Base-by-base conservation (phyloP, 345 rosid species). In the Kernera saxatilis region DNA sequence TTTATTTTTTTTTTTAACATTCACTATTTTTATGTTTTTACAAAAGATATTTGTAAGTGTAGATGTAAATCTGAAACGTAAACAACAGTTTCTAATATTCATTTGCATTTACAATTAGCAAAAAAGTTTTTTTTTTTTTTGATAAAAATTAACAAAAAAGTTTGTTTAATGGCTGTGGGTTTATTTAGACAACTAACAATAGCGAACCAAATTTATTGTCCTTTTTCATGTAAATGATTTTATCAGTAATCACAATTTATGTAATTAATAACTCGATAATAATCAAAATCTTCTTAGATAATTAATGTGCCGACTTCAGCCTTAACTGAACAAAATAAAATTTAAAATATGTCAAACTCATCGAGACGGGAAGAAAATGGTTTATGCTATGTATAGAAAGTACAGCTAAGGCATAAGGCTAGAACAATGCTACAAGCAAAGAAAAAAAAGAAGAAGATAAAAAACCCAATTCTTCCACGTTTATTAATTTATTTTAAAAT, bases 251-350 rank as follows among this genome's bases (percentile, higher is more conserved):
- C 19, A 41, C 39, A 32, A 54, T 6, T 61, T n/a, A 11, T 18
- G 46, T 22, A 54, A 3, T 9, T 33, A 33, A 48, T 15, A 23
- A 26, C 17, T 36, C 59, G 8, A 48, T 46, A 19, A 8, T 46
- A 18, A n/a, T 26, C 6, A 70, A 32, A 45, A 36, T 26, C 40
- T 37, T 26, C 7, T 18, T 39, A 19, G 36, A 33, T 22, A 41
- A n/a, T n/a, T n/a, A 36, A 43, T 33, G 64, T 19, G 71, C 59
- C 59, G 59, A 73, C 71, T 73, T 73, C 43, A 62, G n/a, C 18
- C 65, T 64, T 25, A 64, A 33, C 17, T 55, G 33, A 37, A 64
- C 9, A 43, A 43, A 49, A 25, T 30, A 32, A 30, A 54, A 40
- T 30, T 30, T 17, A 53, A 45, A 68, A 43, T 6, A 67, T 67